Evolutionary conservation across 2,329 filamentous ascomycete species (phyloP).

Genomic region (Cladophialophora carrionii): DNA sequence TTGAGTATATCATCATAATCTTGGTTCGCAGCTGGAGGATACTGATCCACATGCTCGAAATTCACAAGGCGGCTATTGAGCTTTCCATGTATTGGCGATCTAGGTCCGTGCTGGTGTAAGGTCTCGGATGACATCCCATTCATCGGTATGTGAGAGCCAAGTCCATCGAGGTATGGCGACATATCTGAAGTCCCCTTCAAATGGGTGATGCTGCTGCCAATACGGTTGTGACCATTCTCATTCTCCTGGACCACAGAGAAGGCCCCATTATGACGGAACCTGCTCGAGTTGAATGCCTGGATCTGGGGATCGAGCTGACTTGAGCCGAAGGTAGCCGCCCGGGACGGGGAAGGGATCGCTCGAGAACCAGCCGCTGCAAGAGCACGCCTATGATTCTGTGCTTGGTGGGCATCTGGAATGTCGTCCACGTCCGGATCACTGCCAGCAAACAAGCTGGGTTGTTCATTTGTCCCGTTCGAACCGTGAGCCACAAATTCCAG

Average conservation of each 20-base stretch:
- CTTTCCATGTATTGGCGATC: constrained; percentile 9
- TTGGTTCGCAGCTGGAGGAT: background rate
- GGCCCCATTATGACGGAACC: constrained; percentile 18
- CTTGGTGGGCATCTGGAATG: constrained; percentile 3
- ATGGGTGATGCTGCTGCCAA: background rate
- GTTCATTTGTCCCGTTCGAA: constrained; percentile 6
- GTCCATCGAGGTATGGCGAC: constrained; percentile 4
- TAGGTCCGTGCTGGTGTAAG: constrained; percentile 9
- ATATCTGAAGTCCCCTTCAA: constrained; percentile 1
- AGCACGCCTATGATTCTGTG: constrained; percentile 35
- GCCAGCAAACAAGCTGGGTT: constrained; percentile 30
- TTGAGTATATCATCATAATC: constrained; percentile 21
- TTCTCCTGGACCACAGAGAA: constrained; percentile 15
- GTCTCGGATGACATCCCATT: background rate
- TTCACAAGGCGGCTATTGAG: background rate
- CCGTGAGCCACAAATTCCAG: constrained; percentile 12
- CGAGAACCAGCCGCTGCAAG: constrained; percentile 16
- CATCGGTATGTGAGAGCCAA: constrained; percentile 3
- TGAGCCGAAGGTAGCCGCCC: constrained; percentile 9
- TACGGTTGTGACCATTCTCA: constrained; percentile 9
- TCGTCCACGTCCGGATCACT: constrained; percentile 34
- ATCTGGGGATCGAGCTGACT: constrained; percentile 19
- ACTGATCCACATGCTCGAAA: constrained; percentile 17
- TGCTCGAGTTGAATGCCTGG: constrained; percentile 19
- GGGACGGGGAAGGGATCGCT: constrained; percentile 23